phyloP scores from a whole-genome alignment of 176 grass and related monocot genomes.

The Ensete glaucum region DNA sequence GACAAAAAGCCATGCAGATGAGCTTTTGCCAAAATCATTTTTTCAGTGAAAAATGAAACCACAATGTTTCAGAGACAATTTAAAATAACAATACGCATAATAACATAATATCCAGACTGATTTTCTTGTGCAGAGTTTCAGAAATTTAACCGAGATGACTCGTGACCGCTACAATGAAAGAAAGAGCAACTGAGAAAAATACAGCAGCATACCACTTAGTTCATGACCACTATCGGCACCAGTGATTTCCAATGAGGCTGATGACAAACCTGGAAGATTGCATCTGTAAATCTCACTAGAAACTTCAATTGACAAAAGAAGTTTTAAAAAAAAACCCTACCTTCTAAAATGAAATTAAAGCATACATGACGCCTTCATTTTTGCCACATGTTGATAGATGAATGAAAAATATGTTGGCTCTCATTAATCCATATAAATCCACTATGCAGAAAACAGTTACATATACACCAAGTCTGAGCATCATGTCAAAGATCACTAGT shows the following conservation, averaged over 20 bases:
- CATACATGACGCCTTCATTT: neutral
- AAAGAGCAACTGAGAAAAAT: neutral
- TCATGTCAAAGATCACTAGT: neutral
- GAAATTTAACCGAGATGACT: neutral
- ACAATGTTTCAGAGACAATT: no score
- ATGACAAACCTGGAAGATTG: conserved; percentile 66
- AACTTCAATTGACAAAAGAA: neutral
- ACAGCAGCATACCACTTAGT: conserved; percentile 55
- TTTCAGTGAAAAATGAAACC: no score
- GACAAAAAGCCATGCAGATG: neutral
- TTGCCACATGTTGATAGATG: neutral
- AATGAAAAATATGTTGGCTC: neutral
- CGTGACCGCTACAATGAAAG: no score
- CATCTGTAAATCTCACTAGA: conserved; percentile 23
- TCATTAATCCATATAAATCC: neutral
- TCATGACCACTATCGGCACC: conserved; percentile 31
- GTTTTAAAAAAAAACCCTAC: no score
- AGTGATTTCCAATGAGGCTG: conserved; percentile 76
- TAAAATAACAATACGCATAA: no score
- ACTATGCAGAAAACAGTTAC: neutral
- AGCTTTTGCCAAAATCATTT: no score
- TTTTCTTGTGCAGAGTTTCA: neutral
- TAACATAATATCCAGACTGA: neutral
- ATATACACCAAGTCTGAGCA: neutral
- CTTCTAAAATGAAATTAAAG: neutral